Evolutionary conservation across 257 asterid genomes (phyloP), one percentile per base, ranked within the genome.

Genomic region (Capsicum baccatum): DNA sequence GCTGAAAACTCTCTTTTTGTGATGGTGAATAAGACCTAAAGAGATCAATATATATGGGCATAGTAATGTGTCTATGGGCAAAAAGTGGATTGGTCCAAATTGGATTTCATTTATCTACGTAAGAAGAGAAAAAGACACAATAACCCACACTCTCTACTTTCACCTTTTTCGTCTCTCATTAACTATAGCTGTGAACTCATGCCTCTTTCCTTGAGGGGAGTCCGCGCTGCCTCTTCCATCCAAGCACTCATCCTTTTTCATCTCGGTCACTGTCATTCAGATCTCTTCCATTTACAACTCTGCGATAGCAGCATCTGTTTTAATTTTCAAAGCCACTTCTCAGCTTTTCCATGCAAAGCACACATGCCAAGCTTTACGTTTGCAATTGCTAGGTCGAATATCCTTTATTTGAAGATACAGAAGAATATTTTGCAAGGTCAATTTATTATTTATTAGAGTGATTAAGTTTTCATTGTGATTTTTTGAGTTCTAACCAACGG

Each of bases 211-310:
- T 78, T 52, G 82, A 54, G 64, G 82, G 54, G 50, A 17, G 16
- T 14, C 64, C 47, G 26, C 48, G 62, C 19, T 52, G 63, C 63
- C 14, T 14, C 50, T 78, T 3, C 15, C 50, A 5, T 54, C 44
- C 63, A 78, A 33, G 50, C 6, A 12, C 26, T 26, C 82, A 54
- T 78, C 47, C 64, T 26, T 78, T 54, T 26, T 54, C 82, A 54
- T 21, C 63, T 13, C 16, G 3, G 63, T 54, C 55, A 42, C 15
- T 26, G 64, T 26, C 50, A 4, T 78, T 78, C 26, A 54, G 35
- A 54, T 78, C 47, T 78, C 64, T 78, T 54, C 50, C 82, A 21
- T 74, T 21, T 78, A 54, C 82, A 52, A 54, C 42, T 74, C 60
- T 55, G 33, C 54, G 82, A 26, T 64, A 26, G 82, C 64, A 54